A percentile compares a stretch with the other conserved stretches of the same genome.
These are phyloP conservation scores for Taphrina flavorubra DNA, from an alignment of 1,139 yeast genomes.

Conservation along the genomic window DNA sequence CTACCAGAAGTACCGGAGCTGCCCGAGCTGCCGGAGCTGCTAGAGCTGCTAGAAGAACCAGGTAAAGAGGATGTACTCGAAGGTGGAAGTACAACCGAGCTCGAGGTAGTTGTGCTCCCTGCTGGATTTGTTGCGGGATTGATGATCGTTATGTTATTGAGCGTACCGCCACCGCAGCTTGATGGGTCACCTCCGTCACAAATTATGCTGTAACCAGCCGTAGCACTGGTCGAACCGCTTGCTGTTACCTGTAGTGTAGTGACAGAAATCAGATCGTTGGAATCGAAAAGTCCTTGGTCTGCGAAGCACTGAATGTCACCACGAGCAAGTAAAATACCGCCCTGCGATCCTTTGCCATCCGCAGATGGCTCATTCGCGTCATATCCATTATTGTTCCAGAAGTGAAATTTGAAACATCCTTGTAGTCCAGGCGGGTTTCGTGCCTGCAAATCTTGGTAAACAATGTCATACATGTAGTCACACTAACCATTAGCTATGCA, in stretches of 20 bases:
- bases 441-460: background rate
- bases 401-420: slow-evolving; percentile 2
- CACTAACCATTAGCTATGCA: background rate
- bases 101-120: background rate
- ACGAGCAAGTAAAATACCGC: background rate
- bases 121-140: background rate
- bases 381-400: background rate
- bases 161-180: background rate
- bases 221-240: background rate
- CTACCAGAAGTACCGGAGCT: background rate
- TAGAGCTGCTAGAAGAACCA: background rate
- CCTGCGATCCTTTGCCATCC: background rate
- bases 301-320: slow-evolving; percentile 6
- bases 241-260: slow-evolving; percentile 1
- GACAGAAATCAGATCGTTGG: background rate
- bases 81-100: background rate
- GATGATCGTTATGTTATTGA: background rate
- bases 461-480: slow-evolving; percentile 1
- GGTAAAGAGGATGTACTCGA: background rate
- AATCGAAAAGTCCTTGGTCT: background rate
- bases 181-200: slow-evolving; percentile 3
- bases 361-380: background rate
- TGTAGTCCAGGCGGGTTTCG: background rate
- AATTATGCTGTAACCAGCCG: background rate
- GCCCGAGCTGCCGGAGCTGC: background rate